Conservation (phyloP, 1,284 basidiomycete genomes). For the Sanghuangporus weigelae region DNA sequence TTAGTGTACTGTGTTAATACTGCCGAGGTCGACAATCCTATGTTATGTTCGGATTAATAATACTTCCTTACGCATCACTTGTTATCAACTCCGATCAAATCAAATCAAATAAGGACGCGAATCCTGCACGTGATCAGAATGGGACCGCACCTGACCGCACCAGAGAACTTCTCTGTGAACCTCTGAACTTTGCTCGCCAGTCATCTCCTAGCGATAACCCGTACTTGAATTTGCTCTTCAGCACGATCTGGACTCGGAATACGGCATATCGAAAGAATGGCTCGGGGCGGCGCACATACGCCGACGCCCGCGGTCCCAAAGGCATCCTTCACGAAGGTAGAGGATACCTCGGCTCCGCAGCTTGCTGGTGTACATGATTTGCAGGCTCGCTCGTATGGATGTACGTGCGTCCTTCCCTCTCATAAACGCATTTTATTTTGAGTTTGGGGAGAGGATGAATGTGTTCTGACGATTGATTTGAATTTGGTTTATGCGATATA, state of each 20-base stretch:
- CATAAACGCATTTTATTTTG: background rate
- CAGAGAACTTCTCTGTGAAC: too few relatives aligned
- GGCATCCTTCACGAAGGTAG: constrained; percentile 54
- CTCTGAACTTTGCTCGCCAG: too few relatives aligned
- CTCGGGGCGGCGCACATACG: constrained; percentile 12
- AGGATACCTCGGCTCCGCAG: constrained; percentile 51
- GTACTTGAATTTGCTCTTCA: too few relatives aligned
- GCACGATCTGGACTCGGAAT: too few relatives aligned
- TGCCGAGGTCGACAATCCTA: too few relatives aligned
- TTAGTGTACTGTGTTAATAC: too few relatives aligned
- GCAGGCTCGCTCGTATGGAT: constrained; percentile 55
- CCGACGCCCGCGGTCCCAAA: constrained; percentile 42
- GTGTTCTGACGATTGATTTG: constrained; percentile 9
- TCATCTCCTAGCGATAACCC: too few relatives aligned
- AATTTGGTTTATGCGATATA: constrained; percentile 1
- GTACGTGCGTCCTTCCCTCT: constrained; percentile 33
- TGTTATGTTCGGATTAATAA: too few relatives aligned
- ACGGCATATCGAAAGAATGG: background rate
- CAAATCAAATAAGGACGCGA: too few relatives aligned
- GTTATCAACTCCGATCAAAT: background rate
- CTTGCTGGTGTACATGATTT: constrained; percentile 48
- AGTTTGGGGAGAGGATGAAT: background rate
- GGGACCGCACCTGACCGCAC: too few relatives aligned
- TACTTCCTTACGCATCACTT: background rate
- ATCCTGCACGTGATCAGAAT: too few relatives aligned